A percentile compares a stretch with the other conserved stretches of the same genome.
Evolutionary conservation across 2,329 filamentous ascomycete genomes (phyloP).

Genomic region (Fusarium lateritium): DNA sequence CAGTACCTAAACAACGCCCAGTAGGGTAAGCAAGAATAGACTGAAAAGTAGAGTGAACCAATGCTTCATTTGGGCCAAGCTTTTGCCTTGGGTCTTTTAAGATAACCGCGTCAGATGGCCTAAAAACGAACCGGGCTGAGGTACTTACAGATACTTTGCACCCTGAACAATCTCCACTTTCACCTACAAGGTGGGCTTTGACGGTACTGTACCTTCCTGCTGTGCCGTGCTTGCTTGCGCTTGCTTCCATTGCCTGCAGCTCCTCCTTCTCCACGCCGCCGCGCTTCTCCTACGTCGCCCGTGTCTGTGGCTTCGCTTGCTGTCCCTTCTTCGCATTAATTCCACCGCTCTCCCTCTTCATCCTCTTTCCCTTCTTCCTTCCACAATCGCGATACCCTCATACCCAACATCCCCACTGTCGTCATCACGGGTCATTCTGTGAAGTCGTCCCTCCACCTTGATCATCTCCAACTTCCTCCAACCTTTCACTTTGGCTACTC

Average conservation of each 20-base stretch:
- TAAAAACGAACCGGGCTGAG: slow-evolving; percentile 10
- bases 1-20: neutral
- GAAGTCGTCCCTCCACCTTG: slow-evolving; percentile 21
- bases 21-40: neutral
- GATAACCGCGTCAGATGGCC: slow-evolving; percentile 17
- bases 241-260: slow-evolving; percentile 25
- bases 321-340: slow-evolving; percentile 41
- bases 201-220: slow-evolving; percentile 22
- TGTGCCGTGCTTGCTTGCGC: slow-evolving; percentile 17
- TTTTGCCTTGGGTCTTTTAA: neutral
- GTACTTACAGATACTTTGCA: slow-evolving; percentile 30
- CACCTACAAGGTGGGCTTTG: slow-evolving; percentile 19
- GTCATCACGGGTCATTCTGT: slow-evolving; percentile 27
- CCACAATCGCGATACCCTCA: slow-evolving; percentile 42
- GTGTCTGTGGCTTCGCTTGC: slow-evolving; percentile 32
- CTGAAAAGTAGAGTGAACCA: neutral
- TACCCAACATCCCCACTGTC: slow-evolving; percentile 21
- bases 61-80: slow-evolving; percentile 2
- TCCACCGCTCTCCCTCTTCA: slow-evolving; percentile 29
- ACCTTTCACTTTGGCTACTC: slow-evolving; percentile 25
- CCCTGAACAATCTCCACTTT: slow-evolving; percentile 21
- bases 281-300: slow-evolving; percentile 31
- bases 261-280: slow-evolving; percentile 38
- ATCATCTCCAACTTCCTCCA: slow-evolving; percentile 16
- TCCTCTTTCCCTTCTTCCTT: slow-evolving; percentile 24